Conservation (phyloP, 192 early-diverging fungal genomes). For the Coemansia reversa region DNA sequence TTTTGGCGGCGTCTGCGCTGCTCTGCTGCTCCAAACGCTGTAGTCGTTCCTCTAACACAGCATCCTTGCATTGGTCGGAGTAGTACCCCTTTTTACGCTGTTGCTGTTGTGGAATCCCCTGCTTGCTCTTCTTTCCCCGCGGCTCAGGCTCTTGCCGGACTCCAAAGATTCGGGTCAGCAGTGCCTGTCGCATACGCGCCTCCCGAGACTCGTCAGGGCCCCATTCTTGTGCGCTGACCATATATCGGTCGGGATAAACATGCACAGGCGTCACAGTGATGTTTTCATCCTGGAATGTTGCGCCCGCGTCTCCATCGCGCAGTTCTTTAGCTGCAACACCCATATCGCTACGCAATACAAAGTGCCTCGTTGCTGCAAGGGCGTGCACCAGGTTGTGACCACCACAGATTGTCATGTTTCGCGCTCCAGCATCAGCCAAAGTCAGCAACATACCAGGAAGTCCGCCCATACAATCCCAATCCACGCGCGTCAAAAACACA, state of each 20-base stretch:
- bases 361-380: slow-evolving; percentile 73
- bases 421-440: slow-evolving; percentile 70
- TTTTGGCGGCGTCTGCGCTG: slow-evolving; percentile 25
- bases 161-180: slow-evolving; percentile 39
- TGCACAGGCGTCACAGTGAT: slow-evolving; percentile 65
- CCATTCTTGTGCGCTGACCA: slow-evolving; percentile 8
- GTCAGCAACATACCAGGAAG: slow-evolving; percentile 93
- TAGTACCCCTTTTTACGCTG: slow-evolving; percentile 40
- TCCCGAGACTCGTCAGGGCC: slow-evolving; percentile 36
- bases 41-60: slow-evolving; percentile 26
- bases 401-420: slow-evolving; percentile 66
- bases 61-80: slow-evolving; percentile 28
- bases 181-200: slow-evolving; percentile 9
- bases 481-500: slow-evolving; percentile 77
- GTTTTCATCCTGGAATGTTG: slow-evolving; percentile 64
- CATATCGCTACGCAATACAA: slow-evolving; percentile 67
- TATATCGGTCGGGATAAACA: slow-evolving; percentile 57
- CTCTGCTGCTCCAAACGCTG: slow-evolving; percentile 34
- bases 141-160: slow-evolving; percentile 13
- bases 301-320: slow-evolving; percentile 35
- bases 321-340: slow-evolving; percentile 61
- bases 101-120: slow-evolving; percentile 1
- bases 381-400: slow-evolving; percentile 79
- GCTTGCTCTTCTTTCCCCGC: slow-evolving; percentile 10
- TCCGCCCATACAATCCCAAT: slow-evolving; percentile 88